Base-by-base conservation (phyloP, 805 yeast species). In the Yarrowia porcina region DNA sequence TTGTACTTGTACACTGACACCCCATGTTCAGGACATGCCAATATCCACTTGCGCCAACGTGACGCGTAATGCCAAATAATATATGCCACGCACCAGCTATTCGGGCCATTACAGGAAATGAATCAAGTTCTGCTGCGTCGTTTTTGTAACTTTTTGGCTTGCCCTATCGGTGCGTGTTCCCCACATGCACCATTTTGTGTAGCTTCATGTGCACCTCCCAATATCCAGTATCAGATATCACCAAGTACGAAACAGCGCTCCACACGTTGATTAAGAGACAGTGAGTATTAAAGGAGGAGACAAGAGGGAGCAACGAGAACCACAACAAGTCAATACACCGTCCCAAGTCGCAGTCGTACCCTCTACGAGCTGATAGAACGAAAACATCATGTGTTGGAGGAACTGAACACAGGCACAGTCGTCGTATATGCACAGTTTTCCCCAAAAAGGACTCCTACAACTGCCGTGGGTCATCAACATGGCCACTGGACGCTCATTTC, bases 171-270 rank as follows among this genome's bases (percentile, higher is more conserved):
- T 45, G 52, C 52, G 36, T 45, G 52, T 45, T 45, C 57, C 57
- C 57, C 57, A 49, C 57, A 49, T 49, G 41, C 41, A 49, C 41
- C 57, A 5, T 49, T 33, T 33, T 49, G 57, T 49, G 39, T 49
- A 49, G 38, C 56, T 49, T 49, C 39, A 49, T 49, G 56, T 49
- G 56, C 56, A 49, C 56, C 57, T 49, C 57, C 57, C 57, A 49
- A 49, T 33, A 32, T 32, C 41, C 41, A 49, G 30, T 45, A 45
- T 45, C 52, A 45, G 36, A 28, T 45, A 45, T 45, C 52, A 45
- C 52, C 52, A 45, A 27, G 36, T 45, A 49, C 28, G 8, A 25
- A 8, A 25, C 57, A 49, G 41, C 20, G 52, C 52, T 45, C 52
- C 52, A 30, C 57, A 32, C 41, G 57, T 49, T 49, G 42, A 49